These are phyloP conservation scores for Syzygium syzygioides DNA, from an alignment of 441 rosid genomes.

Conservation along the genomic window DNA sequence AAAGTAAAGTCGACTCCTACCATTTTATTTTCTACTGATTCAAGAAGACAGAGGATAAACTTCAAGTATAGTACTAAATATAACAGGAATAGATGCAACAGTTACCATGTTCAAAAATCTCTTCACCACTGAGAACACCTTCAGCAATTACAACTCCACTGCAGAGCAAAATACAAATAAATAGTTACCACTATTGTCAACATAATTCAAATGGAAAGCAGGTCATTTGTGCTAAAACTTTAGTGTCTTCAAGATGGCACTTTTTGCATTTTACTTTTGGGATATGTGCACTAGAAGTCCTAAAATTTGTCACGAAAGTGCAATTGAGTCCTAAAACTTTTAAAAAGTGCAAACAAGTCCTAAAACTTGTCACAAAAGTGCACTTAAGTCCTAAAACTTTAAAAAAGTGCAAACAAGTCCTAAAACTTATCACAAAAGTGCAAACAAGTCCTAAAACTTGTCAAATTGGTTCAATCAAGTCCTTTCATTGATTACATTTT, in stretches of 20 bases:
- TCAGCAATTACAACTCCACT: conserved; percentile 95
- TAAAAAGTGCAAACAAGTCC: too few relatives aligned
- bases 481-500: too few relatives aligned
- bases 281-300: too few relatives aligned
- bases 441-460: too few relatives aligned
- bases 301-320: too few relatives aligned
- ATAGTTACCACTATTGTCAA: not conserved
- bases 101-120: conserved; percentile 48
- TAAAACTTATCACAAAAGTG: too few relatives aligned
- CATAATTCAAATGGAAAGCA: not conserved
- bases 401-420: too few relatives aligned
- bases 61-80: not conserved
- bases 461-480: too few relatives aligned
- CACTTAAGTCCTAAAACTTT: too few relatives aligned
- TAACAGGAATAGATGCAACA: not conserved
- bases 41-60: not conserved
- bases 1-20: not conserved
- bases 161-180: conserved; percentile 20
- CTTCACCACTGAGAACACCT: conserved; percentile 47
- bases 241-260: not conserved
- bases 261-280: not conserved
- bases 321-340: too few relatives aligned
- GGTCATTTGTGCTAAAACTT: not conserved
- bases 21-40: not conserved
- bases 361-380: too few relatives aligned